Percentiles rank a stretch among this genome's conserved stretches.
Conservation (phyloP, 441 rosid genomes). For the Kokia cookei region DNA sequence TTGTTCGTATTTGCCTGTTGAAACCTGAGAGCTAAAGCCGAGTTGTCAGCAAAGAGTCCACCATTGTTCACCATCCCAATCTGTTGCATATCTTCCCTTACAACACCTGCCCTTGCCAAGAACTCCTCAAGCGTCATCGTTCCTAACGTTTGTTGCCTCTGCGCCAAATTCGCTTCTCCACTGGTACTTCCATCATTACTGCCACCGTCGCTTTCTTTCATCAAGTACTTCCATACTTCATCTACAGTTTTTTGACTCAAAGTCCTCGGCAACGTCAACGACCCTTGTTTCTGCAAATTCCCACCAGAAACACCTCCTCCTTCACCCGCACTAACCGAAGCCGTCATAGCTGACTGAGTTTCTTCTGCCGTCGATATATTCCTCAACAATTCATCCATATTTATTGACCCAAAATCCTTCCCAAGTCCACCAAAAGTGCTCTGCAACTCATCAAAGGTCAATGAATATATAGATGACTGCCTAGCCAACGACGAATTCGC, state of each 20-base stretch:
- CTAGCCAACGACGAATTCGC: slow-evolving; percentile 33
- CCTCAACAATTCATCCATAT: slow-evolving; percentile 71
- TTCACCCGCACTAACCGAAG: slow-evolving; percentile 25
- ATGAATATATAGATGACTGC: slow-evolving; percentile 49
- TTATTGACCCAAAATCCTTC: slow-evolving; percentile 67
- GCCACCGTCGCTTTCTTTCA: slow-evolving; percentile 31
- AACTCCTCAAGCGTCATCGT: slow-evolving; percentile 71
- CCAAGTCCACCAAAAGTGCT: slow-evolving; percentile 49
- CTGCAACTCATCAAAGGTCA: slow-evolving; percentile 64
- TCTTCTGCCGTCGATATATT: slow-evolving; percentile 66
- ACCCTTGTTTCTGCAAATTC: slow-evolving; percentile 64
- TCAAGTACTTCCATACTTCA: slow-evolving; percentile 63
- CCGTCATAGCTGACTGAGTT: slow-evolving; percentile 29
- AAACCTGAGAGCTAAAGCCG: slow-evolving; percentile 36
- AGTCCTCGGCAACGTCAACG: slow-evolving; percentile 61
- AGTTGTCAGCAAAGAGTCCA: slow-evolving; percentile 27
- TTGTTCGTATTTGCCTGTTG: slow-evolving; percentile 33
- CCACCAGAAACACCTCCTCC: slow-evolving; percentile 24
- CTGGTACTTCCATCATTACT: slow-evolving; percentile 7
- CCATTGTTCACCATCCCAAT: slow-evolving; percentile 22
- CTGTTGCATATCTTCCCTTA: slow-evolving; percentile 48
- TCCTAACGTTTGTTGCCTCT: slow-evolving; percentile 59
- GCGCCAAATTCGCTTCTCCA: slow-evolving; percentile 21
- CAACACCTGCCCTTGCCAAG: slow-evolving; percentile 53
- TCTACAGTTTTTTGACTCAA: slow-evolving; percentile 69